Percentiles rank a stretch among this genome's conserved stretches.
Conservation (phyloP, 2,329 filamentous ascomycete species). For the Fusarium fracticaudum region DNA sequence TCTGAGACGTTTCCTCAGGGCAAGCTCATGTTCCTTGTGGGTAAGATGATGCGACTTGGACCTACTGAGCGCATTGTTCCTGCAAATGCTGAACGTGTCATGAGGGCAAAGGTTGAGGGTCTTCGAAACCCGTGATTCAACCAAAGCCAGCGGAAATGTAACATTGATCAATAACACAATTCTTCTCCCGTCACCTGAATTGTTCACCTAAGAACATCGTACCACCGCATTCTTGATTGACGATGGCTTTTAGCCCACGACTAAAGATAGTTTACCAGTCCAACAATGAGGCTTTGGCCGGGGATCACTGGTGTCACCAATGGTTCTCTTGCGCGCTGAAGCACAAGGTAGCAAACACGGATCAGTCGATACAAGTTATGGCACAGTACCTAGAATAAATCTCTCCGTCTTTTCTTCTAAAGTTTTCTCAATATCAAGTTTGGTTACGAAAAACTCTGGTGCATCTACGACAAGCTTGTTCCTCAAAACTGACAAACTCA, state of each 20-base stretch:
- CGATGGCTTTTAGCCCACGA: constrained; percentile 12
- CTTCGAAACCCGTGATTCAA: constrained; percentile 29
- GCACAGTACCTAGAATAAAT: constrained; percentile 19
- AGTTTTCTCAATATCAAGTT: background rate
- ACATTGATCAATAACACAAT: constrained; percentile 19
- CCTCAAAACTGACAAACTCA: constrained; percentile 23
- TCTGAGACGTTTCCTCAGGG: constrained; percentile 62
- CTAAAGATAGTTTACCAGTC: constrained; percentile 28
- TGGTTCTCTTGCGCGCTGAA: constrained; percentile 24
- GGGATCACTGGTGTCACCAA: constrained; percentile 30
- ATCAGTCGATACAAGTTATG: constrained; percentile 3
- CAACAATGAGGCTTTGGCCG: constrained; percentile 30
- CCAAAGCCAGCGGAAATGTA: background rate
- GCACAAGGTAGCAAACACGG: constrained; percentile 38
- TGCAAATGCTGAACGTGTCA: constrained; percentile 57
- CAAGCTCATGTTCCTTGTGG: constrained; percentile 69
- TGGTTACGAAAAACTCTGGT: constrained; percentile 9
- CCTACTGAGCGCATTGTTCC: constrained; percentile 66
- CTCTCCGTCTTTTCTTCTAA: constrained; percentile 2
- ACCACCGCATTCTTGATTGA: constrained; percentile 22
- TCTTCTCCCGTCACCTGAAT: constrained; percentile 15
- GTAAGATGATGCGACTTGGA: constrained; percentile 66
- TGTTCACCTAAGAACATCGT: constrained; percentile 26
- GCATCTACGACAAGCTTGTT: constrained; percentile 2
- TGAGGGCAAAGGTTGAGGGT: constrained; percentile 49